These are phyloP conservation scores for Yamadazyma philogaea DNA, from an alignment of 805 yeast species.

Conservation along the genomic window DNA sequence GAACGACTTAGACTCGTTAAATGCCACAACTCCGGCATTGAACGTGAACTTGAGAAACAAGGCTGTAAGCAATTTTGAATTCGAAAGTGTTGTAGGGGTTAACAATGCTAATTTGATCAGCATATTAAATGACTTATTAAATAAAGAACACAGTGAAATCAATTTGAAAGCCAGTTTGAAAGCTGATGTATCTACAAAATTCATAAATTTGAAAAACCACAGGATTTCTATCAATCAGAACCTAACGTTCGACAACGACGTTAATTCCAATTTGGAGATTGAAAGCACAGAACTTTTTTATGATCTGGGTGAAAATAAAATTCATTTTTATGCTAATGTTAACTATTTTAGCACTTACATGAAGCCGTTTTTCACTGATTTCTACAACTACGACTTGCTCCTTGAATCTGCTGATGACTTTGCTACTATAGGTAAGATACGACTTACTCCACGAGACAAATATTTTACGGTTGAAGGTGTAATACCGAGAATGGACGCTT, in stretches of 20 bases:
- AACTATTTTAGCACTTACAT: not conserved
- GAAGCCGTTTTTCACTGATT: slow-evolving; percentile 1
- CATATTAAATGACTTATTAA: slow-evolving; percentile 15
- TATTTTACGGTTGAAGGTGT: not conserved
- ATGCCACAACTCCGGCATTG: slow-evolving; percentile 12
- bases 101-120: slow-evolving; percentile 11
- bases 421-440: not conserved
- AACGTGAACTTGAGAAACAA: slow-evolving; percentile 9
- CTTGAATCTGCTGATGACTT: slow-evolving; percentile 1
- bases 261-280: slow-evolving; percentile 3
- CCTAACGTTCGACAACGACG: slow-evolving; percentile 10
- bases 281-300: not conserved
- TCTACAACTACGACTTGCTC: slow-evolving; percentile 4
- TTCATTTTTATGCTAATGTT: not conserved
- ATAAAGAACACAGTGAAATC: slow-evolving; percentile 17
- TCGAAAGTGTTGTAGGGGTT: slow-evolving; percentile 11
- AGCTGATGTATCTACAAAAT: slow-evolving; percentile 18
- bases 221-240: slow-evolving; percentile 13
- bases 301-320: not conserved
- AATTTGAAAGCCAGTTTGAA: slow-evolving; percentile 21
- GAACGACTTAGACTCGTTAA: slow-evolving; percentile 16
- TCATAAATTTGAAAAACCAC: slow-evolving; percentile 15
- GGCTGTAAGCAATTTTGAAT: slow-evolving; percentile 9
- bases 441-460: not conserved
- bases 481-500: not conserved